Conservation (phyloP, 768 basidiomycete species). For the Leccinum subtestaceum region DNA sequence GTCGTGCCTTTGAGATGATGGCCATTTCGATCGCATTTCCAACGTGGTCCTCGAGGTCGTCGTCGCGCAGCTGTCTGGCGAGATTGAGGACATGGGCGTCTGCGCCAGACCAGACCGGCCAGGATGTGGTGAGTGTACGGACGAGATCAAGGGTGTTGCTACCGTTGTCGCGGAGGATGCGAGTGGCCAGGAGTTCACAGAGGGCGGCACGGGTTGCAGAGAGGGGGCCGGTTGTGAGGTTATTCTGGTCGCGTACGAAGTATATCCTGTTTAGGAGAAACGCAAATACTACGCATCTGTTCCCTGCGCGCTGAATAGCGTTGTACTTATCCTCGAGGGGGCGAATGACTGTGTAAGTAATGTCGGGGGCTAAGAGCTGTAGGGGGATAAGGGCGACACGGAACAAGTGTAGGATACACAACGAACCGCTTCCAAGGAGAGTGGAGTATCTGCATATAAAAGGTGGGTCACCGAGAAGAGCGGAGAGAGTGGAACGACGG, state of each 20-base stretch:
- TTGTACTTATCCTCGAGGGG: slow-evolving; percentile 88
- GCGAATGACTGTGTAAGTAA: slow-evolving; percentile 85
- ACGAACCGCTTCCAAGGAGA: slow-evolving; percentile 76
- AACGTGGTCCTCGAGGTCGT: slow-evolving; percentile 72
- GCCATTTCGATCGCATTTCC: slow-evolving; percentile 95
- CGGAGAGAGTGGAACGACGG: slow-evolving; percentile 10
- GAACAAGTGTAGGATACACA: background rate
- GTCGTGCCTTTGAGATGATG: slow-evolving; percentile 80
- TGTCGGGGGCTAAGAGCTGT: slow-evolving; percentile 80
- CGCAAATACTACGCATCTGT: slow-evolving; percentile 85
- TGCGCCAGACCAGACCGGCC: slow-evolving; percentile 79
- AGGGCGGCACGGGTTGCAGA: slow-evolving; percentile 75
- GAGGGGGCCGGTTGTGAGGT: slow-evolving; percentile 61
- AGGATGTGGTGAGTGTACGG: slow-evolving; percentile 70
- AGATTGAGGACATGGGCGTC: slow-evolving; percentile 54
- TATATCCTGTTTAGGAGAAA: slow-evolving; percentile 84
- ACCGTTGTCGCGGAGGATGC: slow-evolving; percentile 70
- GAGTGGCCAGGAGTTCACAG: slow-evolving; percentile 88
- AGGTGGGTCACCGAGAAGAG: slow-evolving; percentile 1
- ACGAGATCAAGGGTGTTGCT: slow-evolving; percentile 67
- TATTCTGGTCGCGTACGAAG: slow-evolving; percentile 73
- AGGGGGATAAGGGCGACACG: slow-evolving; percentile 8
- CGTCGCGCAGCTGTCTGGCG: slow-evolving; percentile 62
- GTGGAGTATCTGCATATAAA: slow-evolving; percentile 64
- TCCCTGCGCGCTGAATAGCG: slow-evolving; percentile 65